These are phyloP conservation scores for Fusarium penzigii DNA, from an alignment of 2,329 filamentous ascomycete species.

Conservation along the genomic window DNA sequence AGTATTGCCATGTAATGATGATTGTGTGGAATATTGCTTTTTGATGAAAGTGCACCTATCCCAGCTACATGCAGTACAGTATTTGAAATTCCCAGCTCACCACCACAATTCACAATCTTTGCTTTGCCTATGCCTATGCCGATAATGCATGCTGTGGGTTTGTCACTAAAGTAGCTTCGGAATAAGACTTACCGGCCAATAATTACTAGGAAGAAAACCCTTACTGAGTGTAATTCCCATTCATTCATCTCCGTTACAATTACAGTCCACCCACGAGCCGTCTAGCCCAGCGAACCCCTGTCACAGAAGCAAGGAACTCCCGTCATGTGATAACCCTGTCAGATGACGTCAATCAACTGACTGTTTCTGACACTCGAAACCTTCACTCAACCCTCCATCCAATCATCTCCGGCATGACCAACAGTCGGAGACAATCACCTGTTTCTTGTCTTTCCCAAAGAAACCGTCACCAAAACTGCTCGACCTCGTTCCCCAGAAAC, in stretches of 20 bases:
- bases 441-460: conserved; percentile 5
- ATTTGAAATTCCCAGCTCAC: not conserved
- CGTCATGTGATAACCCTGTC: conserved; percentile 13
- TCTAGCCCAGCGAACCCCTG: conserved; percentile 8
- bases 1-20: too few species aligned
- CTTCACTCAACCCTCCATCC: conserved; percentile 5
- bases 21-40: too few species aligned
- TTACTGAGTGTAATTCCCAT: too few species aligned
- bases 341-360: conserved; percentile 26
- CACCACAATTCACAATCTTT: too few species aligned
- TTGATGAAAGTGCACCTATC: too few species aligned
- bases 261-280: too few species aligned
- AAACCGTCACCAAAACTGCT: conserved; percentile 9
- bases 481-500: conserved; percentile 13
- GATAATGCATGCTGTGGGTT: too few species aligned
- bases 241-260: too few species aligned
- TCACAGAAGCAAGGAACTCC: conserved; percentile 20
- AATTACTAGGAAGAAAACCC: not conserved
- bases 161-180: not conserved
- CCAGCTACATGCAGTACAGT: too few species aligned
- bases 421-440: not conserved
- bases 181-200: not conserved
- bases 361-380: conserved; percentile 12
- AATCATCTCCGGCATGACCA: conserved; percentile 1
- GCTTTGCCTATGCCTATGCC: too few species aligned